Base-by-base conservation (phyloP, 306 rosid species). In the Arachis stenosperma region DNA sequence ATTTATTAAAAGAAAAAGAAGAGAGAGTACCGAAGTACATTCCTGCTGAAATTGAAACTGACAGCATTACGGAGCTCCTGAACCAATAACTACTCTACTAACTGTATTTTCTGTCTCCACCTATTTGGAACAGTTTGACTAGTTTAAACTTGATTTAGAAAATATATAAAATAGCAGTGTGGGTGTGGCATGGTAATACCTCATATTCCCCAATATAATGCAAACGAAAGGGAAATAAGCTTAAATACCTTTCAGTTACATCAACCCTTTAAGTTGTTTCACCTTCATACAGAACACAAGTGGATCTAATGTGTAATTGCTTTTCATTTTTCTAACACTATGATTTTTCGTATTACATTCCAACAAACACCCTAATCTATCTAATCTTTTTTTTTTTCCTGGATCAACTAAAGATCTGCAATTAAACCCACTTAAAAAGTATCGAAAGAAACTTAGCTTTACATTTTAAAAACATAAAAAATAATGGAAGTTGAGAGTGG, bases 331-430 rank as follows among this genome's bases (percentile, higher is more conserved):
- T 62, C 43, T 39, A 29, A 10, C 40, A 65, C 15, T 60, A 14
- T 42, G 15, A 22, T 22, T 22, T 22, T 22, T 22, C 27, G 27
- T 1, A 22, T 22, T 22, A 22, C 76, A 69, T 13, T 27, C 8
- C 44, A 71, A 44, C 65, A 67, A 14, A 78, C 6, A 14, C 29
- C 54, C 65, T 30, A 36, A 65, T 40, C 5, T 62, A 52, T 75
- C 37, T 65, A 70, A 53, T 61, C 9, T 48, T 61, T 9, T 74
- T 7, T n/a, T 1, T 36, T 52, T 63, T 44, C 63, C 62, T 65
- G 59, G 75, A 74, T 84, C 76, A 58, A 74, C 60, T 53, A 67
- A 77, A 71, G 80, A 83, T 78, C 83, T 43, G 76, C 17, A 61
- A 43, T 13, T 43, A 65, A 55, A 17, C 30, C 15, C 64, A 27